Base-by-base conservation (phyloP, 192 early-diverging fungal species). In the Coemansia javaensis region DNA sequence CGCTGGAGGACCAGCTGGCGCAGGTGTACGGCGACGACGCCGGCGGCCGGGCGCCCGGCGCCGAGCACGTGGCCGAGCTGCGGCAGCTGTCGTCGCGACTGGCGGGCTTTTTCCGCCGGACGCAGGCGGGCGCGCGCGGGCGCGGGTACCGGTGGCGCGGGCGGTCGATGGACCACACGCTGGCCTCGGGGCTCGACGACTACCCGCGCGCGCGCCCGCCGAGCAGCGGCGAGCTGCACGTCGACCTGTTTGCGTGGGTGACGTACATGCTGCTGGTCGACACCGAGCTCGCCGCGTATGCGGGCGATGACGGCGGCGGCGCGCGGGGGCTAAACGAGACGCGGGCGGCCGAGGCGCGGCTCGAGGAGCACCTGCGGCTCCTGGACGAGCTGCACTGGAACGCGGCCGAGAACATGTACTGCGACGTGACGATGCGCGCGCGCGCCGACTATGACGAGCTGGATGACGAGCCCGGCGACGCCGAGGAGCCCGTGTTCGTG, bases 161-260 rank as follows among this genome's bases (percentile, higher is more conserved):
- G 0, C 80, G 91, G 30, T 88, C 87, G 3, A 74, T 67, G 17
- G 77, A 79, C 27, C 94, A 97, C 66, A 89, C 88, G 0, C 67
- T 97, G 42, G 90, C 94, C 0, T 90, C 87, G 21, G 94, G 93
- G 7, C 61, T 97, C 27, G 94, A 97, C 70, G 94, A 97, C 61
- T 97, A 94, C 51, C 94, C 94, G 18, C 79, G 94, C 27, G 82
- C 88, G 0, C 53, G 59, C 5, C 80, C 79, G 17, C 89, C 92
- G 5, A 79, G 82, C 63, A 47, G 76, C 5, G 28, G 40, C 37
- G 66, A 69, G 50, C 65, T 61, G 14, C 66, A 68, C 35, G 55
- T 70, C 10, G 67, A 70, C 34, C 46, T 70, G 47, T 57, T 50
- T 25, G 30, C 67, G 0, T 63, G 59, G 59, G 56, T 63, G 7